Conservation (phyloP, 1,139 yeast genomes). For the Saccharomyces hybrid region DNA sequence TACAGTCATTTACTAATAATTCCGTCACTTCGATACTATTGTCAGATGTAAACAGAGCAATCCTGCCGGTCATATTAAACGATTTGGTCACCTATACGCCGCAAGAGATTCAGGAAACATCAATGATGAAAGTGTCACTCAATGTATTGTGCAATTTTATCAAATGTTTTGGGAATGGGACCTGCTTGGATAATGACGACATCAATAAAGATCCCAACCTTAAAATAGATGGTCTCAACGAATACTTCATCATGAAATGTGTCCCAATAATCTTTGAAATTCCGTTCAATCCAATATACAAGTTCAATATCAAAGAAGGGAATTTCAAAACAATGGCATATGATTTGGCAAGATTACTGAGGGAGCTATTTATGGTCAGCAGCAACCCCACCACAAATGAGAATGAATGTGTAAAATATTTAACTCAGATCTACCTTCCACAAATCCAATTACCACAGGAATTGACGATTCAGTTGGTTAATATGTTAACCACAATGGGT, state of each 20-base stretch:
- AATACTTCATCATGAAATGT: conserved; percentile 59
- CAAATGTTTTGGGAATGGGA: conserved; percentile 61
- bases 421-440: conserved; percentile 47
- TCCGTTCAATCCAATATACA: conserved; percentile 58
- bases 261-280: conserved; percentile 69
- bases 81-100: conserved; percentile 62
- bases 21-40: conserved; percentile 72
- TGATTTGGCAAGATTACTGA: conserved; percentile 68
- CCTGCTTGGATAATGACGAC: conserved; percentile 46
- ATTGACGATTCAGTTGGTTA: conserved; percentile 50
- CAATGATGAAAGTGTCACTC: conserved; percentile 62
- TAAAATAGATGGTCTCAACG: conserved; percentile 64
- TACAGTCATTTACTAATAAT: conserved; percentile 66
- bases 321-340: conserved; percentile 66
- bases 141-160: conserved; percentile 63
- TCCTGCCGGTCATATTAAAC: conserved; percentile 57
- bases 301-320: conserved; percentile 67
- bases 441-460: conserved; percentile 55
- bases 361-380: conserved; percentile 42
- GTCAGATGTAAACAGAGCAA: conserved; percentile 55
- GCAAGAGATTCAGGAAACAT: conserved; percentile 44
- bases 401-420: conserved; percentile 40
- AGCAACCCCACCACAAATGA: conserved; percentile 24
- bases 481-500: conserved; percentile 46
- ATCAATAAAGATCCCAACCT: conserved; percentile 48